phyloP scores from a whole-genome alignment of 1,139 yeast species.

The Protomyces pachydermus region DNA sequence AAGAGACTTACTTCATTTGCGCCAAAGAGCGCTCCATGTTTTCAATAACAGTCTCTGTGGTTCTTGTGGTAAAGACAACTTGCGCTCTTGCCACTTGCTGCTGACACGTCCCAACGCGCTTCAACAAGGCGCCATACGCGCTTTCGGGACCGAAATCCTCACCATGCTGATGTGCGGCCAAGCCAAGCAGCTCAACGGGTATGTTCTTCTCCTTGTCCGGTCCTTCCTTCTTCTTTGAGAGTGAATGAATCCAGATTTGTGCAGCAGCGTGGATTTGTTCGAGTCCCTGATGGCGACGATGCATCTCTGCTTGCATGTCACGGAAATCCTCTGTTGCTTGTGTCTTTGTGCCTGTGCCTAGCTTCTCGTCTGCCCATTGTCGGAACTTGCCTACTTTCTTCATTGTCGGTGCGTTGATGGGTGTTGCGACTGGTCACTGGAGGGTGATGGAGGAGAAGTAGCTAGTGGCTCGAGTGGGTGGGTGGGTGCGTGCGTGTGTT shows the following conservation, averaged over 20 bases:
- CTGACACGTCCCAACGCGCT: conserved; percentile 32
- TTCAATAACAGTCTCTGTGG: conserved; percentile 24
- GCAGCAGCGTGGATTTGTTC: conserved; percentile 32
- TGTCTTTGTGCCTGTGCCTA: conserved; percentile 33
- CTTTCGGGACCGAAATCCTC: conserved; percentile 33
- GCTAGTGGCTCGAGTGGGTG: too few relatives aligned
- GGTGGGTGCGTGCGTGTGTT: too few relatives aligned
- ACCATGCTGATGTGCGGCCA: conserved; percentile 28
- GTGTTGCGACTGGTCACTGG: too few relatives aligned
- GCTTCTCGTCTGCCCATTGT: conserved; percentile 34
- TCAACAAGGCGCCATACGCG: conserved; percentile 33
- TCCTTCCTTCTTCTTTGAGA: conserved; percentile 30
- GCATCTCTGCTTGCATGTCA: conserved; percentile 33
- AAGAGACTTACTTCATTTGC: conserved; percentile 17
- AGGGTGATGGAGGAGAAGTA: too few relatives aligned
- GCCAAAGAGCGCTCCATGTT: conserved; percentile 28
- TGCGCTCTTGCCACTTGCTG: conserved; percentile 33
- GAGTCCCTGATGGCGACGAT: conserved; percentile 33
- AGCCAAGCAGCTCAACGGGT: conserved; percentile 33
- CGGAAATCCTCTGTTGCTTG: conserved; percentile 34
- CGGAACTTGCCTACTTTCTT: conserved; percentile 33
- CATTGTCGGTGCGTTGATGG: neutral
- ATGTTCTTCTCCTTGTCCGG: conserved; percentile 32
- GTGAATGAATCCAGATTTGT: conserved; percentile 31
- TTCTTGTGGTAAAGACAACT: conserved; percentile 31